Conservation (phyloP, 495 filamentous ascomycete genomes). For the Penicillium odoratum region DNA sequence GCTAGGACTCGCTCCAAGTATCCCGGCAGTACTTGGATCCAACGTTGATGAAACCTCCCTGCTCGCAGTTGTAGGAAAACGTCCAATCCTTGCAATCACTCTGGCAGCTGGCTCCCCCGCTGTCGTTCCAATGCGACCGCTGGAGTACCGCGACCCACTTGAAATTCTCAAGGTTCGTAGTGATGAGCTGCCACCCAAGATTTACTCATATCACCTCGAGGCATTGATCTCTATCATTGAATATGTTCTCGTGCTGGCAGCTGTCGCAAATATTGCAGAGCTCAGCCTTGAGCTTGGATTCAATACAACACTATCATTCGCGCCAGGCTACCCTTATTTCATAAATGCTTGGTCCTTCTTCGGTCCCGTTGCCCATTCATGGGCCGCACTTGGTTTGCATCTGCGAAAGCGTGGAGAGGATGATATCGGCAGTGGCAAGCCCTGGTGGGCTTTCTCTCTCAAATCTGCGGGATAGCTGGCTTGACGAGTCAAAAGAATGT, state of each 20-base stretch:
- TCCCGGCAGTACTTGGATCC: not conserved
- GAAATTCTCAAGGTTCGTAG: not conserved
- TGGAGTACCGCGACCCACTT: not conserved
- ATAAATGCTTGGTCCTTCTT: not conserved
- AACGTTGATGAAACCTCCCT: conserved; percentile 2
- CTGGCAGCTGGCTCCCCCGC: not conserved
- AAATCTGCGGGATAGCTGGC: too few relatives aligned
- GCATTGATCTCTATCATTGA: not conserved
- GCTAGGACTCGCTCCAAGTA: not conserved
- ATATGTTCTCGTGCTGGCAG: not conserved
- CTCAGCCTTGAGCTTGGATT: not conserved
- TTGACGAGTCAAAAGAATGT: too few relatives aligned
- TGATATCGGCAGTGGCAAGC: not conserved
- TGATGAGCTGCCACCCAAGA: not conserved
- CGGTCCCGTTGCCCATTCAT: not conserved
- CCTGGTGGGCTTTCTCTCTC: not conserved
- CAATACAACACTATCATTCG: not conserved
- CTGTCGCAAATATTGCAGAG: not conserved
- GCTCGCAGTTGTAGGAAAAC: not conserved
- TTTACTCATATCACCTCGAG: not conserved
- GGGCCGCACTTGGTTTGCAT: not conserved
- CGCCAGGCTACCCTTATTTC: not conserved
- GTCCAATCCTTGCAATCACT: not conserved
- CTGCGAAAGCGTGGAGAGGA: not conserved
- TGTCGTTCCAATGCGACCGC: not conserved